Evolutionary conservation across 352 stramenopile genomes (phyloP), one percentile per base, ranked within the genome.

Genomic region (Phytophthora ohioensis): DNA sequence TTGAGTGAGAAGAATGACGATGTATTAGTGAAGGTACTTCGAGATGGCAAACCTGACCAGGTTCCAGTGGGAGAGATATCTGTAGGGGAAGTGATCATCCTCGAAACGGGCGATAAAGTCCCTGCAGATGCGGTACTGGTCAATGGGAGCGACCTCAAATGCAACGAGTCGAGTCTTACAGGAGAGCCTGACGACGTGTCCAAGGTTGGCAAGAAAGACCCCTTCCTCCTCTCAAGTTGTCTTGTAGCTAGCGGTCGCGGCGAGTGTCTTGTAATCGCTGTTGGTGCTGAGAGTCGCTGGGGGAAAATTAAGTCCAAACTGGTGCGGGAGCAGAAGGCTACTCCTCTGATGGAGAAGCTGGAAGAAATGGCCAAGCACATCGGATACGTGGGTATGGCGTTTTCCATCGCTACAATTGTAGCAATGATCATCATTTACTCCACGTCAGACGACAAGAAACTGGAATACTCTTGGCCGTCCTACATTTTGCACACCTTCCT

Each of bases 131-230:
- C 91, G 39, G 77, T 98, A 43, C 69, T 99, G 7, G 81, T 99
- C 5, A 87, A 97, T 62, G 83, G 87, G 3, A 90, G 97, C 9
- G 95, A 99, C 60, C 75, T 99, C 34, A 97, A 96, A 64, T 91
- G 97, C 57, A 97, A 99, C 73, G 97, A 99, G 71, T 98, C 92
- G 12, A 94, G 86, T 31, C 84, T 99, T 36, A 99, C 97, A 2
- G 98, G 98, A 35, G 97, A 99, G 70, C 96, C 97, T 48, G 91
- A 98, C 58, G 91, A 98, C 31, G 91, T 98, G 30, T 71, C 79
- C 31, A 99, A 99, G 80, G 81, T 39, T 27, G 54, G 58, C 9
- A 71, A 56, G 7, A 83, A 82, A 27, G 89, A 97, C 31, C 91
- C 88, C 10, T 97, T 98, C 63, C 56, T 97, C 36, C 87, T 97